Percentiles rank a stretch among this genome's conserved stretches.
Evolutionary conservation across 2,329 filamentous ascomycete genomes (phyloP).

Genomic region (Herpotrichia juniperi): DNA sequence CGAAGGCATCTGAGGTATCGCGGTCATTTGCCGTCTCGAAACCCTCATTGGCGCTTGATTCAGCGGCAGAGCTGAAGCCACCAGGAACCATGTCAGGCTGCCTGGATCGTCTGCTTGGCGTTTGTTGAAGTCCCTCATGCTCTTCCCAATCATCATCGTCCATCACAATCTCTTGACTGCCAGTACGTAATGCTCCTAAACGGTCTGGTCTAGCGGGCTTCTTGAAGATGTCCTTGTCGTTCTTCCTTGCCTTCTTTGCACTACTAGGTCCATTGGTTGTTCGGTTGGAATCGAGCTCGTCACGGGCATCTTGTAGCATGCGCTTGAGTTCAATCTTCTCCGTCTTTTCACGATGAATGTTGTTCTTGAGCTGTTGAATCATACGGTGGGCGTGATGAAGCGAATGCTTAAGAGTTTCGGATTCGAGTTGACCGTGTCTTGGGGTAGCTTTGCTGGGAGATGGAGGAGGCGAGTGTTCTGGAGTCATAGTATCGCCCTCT

Average conservation of each 20-base stretch:
- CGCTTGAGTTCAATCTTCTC: constrained; percentile 96
- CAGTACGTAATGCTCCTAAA: constrained; percentile 76
- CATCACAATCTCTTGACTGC: constrained; percentile 75
- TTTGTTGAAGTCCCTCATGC: constrained; percentile 62
- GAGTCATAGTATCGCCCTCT: constrained; percentile 69
- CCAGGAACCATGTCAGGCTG: constrained; percentile 32
- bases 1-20: constrained; percentile 64
- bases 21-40: constrained; percentile 84
- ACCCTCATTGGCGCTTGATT: constrained; percentile 62
- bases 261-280: constrained; percentile 53
- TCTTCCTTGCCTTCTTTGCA: constrained; percentile 63
- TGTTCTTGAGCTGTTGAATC: constrained; percentile 93
- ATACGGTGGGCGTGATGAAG: constrained; percentile 93
- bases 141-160: constrained; percentile 94
- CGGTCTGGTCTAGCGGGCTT: constrained; percentile 75
- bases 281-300: constrained; percentile 79
- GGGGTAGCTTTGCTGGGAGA: constrained; percentile 93
- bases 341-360: constrained; percentile 96
- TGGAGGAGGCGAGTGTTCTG: constrained; percentile 86
- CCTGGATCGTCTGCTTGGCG: constrained; percentile 57
- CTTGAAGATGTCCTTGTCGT: constrained; percentile 67
- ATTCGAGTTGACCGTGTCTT: constrained; percentile 88
- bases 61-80: constrained; percentile 42
- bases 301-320: constrained; percentile 91
- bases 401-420: constrained; percentile 93